Evolutionary conservation across 345 rosid genomes (phyloP), one percentile per base, ranked within the genome.

Genomic region (Lepidium sativum): DNA sequence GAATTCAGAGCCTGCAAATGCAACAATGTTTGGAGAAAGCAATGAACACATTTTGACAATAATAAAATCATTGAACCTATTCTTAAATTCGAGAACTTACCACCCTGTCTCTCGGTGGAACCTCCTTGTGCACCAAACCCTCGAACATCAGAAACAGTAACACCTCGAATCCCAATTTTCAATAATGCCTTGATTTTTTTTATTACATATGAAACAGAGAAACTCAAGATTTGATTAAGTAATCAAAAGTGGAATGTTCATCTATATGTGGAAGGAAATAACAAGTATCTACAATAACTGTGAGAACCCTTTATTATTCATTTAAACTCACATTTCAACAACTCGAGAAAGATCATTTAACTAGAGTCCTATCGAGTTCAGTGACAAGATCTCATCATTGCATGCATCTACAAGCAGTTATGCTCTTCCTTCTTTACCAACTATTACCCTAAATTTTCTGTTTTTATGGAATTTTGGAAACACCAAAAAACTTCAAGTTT

Each of bases 41-140:
- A 29, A 25, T 23, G 62, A 43, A 49, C 25, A 53, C 63, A 53
- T 60, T 29, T 60, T 6, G 57, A 12, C 13, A 12, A 21, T 23
- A 31, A 15, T 18, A 67, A 54, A 51, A 71, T 34, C 62, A 33
- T 2, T 34, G 20, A 64, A 34, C 14, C 6, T 41, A 15, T 33
- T 29, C 56, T 50, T 42, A 56, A 40, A 51, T 23, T 13, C 1
- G 14, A 62, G 11, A 54, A 68, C 90, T 76, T 73, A 88, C 95
- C 96, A 40, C 87, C 91, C 27, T 83, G 96, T 63, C 91, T 83
- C 80, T 91, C 96, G 1, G 83, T 78, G 39, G 91, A 91, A 50
- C 96, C 91, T 34, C 97, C 96, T 79, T 88, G 90, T 64, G 92
- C 82, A 75, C 96, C 92, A 72, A 86, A 88, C 21, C 96, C 96